Conservation (phyloP, 192 early-diverging fungal genomes). For the Mortierella claussenii region DNA sequence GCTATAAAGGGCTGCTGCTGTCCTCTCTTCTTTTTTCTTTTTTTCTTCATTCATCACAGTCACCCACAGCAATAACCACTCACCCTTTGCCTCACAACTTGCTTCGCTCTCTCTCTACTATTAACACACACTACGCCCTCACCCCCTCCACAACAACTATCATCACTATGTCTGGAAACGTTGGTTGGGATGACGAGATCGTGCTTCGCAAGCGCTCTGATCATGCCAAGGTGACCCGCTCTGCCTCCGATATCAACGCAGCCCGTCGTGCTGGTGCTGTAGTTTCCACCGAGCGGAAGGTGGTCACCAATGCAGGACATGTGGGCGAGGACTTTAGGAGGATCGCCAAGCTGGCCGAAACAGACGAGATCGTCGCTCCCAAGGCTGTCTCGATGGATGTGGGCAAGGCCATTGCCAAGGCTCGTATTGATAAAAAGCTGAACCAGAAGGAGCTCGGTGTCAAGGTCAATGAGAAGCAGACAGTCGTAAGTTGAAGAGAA, state of each 20-base stretch:
- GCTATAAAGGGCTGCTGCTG: too few relatives aligned
- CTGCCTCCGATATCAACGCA: conserved; percentile 74
- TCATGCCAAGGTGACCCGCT: conserved; percentile 68
- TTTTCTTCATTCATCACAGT: neutral
- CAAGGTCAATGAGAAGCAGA: conserved; percentile 93
- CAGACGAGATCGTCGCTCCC: conserved; percentile 81
- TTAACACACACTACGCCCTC: neutral
- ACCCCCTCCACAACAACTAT: neutral
- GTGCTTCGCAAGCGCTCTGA: conserved; percentile 82
- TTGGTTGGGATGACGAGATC: conserved; percentile 80
- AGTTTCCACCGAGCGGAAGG: conserved; percentile 81
- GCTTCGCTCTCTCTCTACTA: neutral
- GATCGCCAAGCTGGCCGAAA: conserved; percentile 88
- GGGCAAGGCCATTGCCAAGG: conserved; percentile 87
- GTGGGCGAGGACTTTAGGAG: conserved; percentile 73
- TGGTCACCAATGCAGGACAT: conserved; percentile 67
- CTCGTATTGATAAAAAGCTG: conserved; percentile 73
- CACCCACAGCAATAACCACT: neutral
- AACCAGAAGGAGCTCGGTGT: conserved; percentile 94
- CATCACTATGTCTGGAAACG: conserved; percentile 42
- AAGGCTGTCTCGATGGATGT: conserved; percentile 75
- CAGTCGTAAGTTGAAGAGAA: conserved; percentile 70
- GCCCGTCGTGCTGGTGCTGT: conserved; percentile 77
- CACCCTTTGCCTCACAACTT: neutral
- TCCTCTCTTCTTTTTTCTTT: too few relatives aligned